Evolutionary conservation across 2,329 filamentous ascomycete species (phyloP).

Genomic region (Onygena corvina): DNA sequence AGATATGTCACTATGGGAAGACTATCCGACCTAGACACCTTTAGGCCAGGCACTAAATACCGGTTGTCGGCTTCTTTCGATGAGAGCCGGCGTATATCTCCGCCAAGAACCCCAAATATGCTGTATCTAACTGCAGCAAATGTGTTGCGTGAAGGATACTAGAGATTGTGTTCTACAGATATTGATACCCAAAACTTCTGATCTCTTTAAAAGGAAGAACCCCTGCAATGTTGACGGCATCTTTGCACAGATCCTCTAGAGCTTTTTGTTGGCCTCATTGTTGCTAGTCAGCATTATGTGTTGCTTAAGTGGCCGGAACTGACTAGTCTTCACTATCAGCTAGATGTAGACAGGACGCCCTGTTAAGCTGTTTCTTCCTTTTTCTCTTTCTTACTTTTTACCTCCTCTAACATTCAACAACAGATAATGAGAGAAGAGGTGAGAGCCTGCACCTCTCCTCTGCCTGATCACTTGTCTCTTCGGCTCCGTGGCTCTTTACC

Average conservation of each 20-base stretch:
- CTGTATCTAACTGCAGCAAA: neutral
- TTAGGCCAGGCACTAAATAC: neutral
- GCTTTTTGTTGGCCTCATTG: neutral
- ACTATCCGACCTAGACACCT: neutral
- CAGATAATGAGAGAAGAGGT: neutral
- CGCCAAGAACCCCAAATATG: neutral
- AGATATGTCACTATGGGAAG: neutral
- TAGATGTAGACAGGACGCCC: neutral
- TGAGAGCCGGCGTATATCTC: neutral
- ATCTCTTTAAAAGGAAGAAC: neutral
- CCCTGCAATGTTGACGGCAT: neutral
- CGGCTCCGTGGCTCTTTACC: no score
- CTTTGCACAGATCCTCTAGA: neutral
- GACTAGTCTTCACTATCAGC: neutral
- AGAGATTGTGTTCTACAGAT: neutral
- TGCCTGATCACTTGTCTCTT: neutral
- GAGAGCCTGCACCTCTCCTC: neutral
- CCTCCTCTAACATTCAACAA: neutral
- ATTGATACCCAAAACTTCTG: neutral
- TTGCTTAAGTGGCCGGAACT: neutral
- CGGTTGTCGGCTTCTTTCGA: neutral
- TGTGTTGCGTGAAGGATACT: neutral
- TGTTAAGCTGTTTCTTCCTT: neutral
- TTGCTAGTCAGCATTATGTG: neutral
- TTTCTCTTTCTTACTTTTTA: neutral